Evolutionary conservation across 2,329 filamentous ascomycete species (phyloP).

Genomic region (Diaporthe vaccinii): DNA sequence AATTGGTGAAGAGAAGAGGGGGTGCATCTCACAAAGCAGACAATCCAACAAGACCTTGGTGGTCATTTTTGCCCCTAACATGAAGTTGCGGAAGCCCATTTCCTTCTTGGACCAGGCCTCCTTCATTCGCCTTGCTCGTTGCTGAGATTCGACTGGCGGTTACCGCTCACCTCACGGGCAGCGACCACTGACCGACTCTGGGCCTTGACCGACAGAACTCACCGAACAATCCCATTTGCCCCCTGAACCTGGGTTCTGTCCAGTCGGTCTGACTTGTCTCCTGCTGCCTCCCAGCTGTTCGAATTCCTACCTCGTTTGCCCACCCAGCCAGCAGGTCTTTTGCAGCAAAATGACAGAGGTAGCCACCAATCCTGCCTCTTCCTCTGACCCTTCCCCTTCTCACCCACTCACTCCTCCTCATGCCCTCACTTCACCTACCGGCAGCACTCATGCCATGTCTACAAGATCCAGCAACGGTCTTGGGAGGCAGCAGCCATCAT

Average conservation of each 20-base stretch:
- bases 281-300: conserved; percentile 25
- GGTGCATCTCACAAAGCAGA: conserved; percentile 48
- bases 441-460: conserved; percentile 42
- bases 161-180: conserved; percentile 35
- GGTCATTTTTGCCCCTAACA: conserved; percentile 42
- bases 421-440: conserved; percentile 36
- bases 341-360: conserved; percentile 43
- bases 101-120: conserved; percentile 36
- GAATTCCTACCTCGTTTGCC: conserved; percentile 31
- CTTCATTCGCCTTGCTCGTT: conserved; percentile 24
- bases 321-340: conserved; percentile 33
- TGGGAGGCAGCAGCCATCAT: conserved; percentile 36
- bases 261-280: conserved; percentile 35
- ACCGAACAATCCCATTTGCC: conserved; percentile 27
- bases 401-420: conserved; percentile 38
- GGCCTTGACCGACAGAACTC: conserved; percentile 30
- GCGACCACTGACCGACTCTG: conserved; percentile 32
- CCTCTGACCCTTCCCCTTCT: conserved; percentile 41
- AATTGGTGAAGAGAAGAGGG: conserved; percentile 38
- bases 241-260: conserved; percentile 35
- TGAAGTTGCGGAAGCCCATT: conserved; percentile 36
- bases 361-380: conserved; percentile 37
- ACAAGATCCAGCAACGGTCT: conserved; percentile 42
- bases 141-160: conserved; percentile 36
- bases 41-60: conserved; percentile 47